Conservation (phyloP, 2,329 filamentous ascomycete species). For the Septoria petroselini region DNA sequence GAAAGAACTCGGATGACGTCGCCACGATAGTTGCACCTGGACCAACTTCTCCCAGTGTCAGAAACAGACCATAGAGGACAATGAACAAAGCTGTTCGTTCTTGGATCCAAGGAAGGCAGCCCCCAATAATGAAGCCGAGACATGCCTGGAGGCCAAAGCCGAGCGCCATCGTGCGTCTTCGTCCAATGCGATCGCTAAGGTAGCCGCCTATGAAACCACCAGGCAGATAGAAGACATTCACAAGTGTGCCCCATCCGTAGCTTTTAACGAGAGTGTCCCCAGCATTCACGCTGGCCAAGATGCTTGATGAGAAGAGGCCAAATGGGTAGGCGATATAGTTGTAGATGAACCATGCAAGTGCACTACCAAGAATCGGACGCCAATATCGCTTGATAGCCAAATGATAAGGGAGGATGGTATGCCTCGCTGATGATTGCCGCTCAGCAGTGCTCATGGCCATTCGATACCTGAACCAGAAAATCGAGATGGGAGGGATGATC, state of each 20-base stretch:
- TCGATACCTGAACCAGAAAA: constrained; percentile 67
- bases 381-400: constrained; percentile 67
- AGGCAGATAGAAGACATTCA: constrained; percentile 84
- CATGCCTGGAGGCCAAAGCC: constrained; percentile 70
- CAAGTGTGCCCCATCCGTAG: constrained; percentile 82
- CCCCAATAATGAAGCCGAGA: constrained; percentile 83
- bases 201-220: constrained; percentile 75
- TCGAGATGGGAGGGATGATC: constrained; percentile 66
- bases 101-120: constrained; percentile 46
- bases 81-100: constrained; percentile 53
- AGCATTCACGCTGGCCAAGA: constrained; percentile 67
- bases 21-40: constrained; percentile 66
- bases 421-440: constrained; percentile 58
- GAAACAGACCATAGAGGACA: constrained; percentile 73
- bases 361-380: constrained; percentile 64
- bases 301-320: no score
- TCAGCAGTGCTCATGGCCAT: constrained; percentile 73
- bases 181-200: constrained; percentile 71
- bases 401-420: constrained; percentile 50
- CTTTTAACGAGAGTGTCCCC: constrained; percentile 63
- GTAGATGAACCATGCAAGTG: constrained; percentile 73
- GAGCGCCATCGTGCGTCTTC: constrained; percentile 66
- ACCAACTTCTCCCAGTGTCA: constrained; percentile 73
- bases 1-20: constrained; percentile 77
- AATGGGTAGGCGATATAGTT: constrained; percentile 79